These are phyloP conservation scores for Metarhizium brunneum DNA, from an alignment of 2,329 filamentous ascomycete species.

Conservation along the genomic window DNA sequence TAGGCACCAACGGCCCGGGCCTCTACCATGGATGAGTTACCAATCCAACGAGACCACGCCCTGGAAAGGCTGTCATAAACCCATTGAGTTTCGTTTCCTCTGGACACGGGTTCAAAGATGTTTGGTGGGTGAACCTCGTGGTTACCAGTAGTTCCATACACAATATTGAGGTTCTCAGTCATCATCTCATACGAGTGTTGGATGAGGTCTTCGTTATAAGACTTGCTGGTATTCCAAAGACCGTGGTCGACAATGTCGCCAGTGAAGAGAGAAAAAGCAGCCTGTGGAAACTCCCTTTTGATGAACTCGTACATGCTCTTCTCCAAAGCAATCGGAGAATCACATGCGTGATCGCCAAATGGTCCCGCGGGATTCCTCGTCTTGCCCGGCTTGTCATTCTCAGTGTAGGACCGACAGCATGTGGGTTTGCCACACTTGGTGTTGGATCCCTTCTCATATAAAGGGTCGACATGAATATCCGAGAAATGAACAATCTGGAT, in stretches of 20 bases:
- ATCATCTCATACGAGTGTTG: constrained; percentile 38
- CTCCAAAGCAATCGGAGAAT: constrained; percentile 39
- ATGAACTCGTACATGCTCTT: constrained; percentile 46
- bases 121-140: constrained; percentile 47
- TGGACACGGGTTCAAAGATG: constrained; percentile 33
- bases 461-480: constrained; percentile 48
- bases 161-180: constrained; percentile 28
- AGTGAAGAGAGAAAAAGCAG: constrained; percentile 45
- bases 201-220: constrained; percentile 24
- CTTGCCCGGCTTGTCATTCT: constrained; percentile 33
- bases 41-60: constrained; percentile 40
- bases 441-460: constrained; percentile 42
- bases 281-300: constrained; percentile 30
- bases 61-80: constrained; percentile 38
- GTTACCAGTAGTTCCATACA: constrained; percentile 47
- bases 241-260: constrained; percentile 47
- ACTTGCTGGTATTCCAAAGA: constrained; percentile 31
- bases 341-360: constrained; percentile 42
- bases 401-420: constrained; percentile 44
- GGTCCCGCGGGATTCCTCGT: constrained; percentile 37
- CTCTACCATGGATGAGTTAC: constrained; percentile 17
- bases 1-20: constrained; percentile 38
- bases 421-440: constrained; percentile 47
- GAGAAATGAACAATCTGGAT: constrained; percentile 48
- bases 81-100: constrained; percentile 36